Percentiles rank a stretch among this genome's conserved stretches.
Conservation (phyloP, 331 rosid genomes). For the Acacia pycnantha region DNA sequence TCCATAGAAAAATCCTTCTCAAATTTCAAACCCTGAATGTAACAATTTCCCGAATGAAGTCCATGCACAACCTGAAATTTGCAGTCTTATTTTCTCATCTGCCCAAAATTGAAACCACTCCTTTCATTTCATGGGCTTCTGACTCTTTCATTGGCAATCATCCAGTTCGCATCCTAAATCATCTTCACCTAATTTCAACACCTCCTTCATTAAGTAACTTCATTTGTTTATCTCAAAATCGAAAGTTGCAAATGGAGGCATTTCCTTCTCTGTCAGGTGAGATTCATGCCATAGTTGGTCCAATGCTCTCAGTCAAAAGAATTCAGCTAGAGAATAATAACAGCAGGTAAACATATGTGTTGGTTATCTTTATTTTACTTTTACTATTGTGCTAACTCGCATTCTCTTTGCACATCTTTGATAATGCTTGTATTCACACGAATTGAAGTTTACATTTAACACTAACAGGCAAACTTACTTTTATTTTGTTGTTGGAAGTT, state of each 20-base stretch:
- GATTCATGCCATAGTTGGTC: conserved; percentile 80
- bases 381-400: neutral
- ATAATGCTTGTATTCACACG: neutral
- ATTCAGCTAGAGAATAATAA: conserved; percentile 59
- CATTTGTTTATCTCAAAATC: conserved; percentile 32
- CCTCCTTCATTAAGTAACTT: conserved; percentile 25
- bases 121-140: conserved; percentile 39
- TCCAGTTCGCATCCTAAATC: conserved; percentile 29
- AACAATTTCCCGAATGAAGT: conserved; percentile 53
- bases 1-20: neutral
- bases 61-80: conserved; percentile 44
- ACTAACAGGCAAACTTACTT: neutral
- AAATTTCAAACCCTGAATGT: conserved; percentile 14
- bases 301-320: conserved; percentile 89
- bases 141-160: conserved; percentile 28
- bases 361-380: neutral
- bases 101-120: conserved; percentile 22
- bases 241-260: conserved; percentile 36
- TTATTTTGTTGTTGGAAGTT: neutral
- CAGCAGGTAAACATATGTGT: conserved; percentile 57
- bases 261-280: conserved; percentile 52
- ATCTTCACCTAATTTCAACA: conserved; percentile 30
- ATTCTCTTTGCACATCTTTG: neutral
- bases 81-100: conserved; percentile 41
- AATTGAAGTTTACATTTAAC: neutral